Base-by-base conservation (phyloP, 345 rosid species). In the Geranium rotundifolium region DNA sequence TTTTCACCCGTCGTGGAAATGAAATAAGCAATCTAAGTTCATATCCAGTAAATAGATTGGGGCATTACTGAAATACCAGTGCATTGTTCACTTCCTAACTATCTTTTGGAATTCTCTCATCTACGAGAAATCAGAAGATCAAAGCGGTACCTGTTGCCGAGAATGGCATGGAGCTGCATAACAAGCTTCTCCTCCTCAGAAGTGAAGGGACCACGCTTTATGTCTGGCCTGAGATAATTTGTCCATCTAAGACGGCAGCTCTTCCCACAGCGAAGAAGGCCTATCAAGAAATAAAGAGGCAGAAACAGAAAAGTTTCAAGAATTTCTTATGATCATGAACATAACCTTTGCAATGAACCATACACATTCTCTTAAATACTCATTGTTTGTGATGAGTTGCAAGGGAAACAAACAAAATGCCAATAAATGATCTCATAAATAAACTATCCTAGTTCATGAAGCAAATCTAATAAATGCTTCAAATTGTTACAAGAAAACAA, bases 231-330 rank as follows among this genome's bases (percentile, higher is more conserved):
- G 6, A 93, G 87, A 67, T 93, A 93, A 71, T 93, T 93, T 0
- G 96, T 86, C 99, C 99, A 93, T 62, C 99, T 83, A 27, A 93
- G 95, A 71, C 99, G 67, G 79, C 99, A 93, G 67, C 99, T 93
- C 81, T 93, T 93, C 10, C 99, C 99, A 74, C 96, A 93, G 0
- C 99, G 85, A 69, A 86, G 88, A 54, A 93, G 84, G 49, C 99
- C 97, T 91, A 70, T 37, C 18, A 64, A 60, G 56, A 17, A 55
- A 17, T 15, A 49, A 52, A 37, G 46, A 37, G 23, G 5, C 16
- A 14, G 4, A 14, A 52, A n/a, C 56, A n/a, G 18, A 52, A 17
- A n/a, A 52, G 1, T 13, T 52, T 14, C 56, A 52, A 52, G 56
- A 37, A 37, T 37, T 37, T 52, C 15, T 52, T 9, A 13, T 52